Evolutionary conservation across 2,329 filamentous ascomycete species (phyloP).

Genomic region (Exophiala dermatitidis): DNA sequence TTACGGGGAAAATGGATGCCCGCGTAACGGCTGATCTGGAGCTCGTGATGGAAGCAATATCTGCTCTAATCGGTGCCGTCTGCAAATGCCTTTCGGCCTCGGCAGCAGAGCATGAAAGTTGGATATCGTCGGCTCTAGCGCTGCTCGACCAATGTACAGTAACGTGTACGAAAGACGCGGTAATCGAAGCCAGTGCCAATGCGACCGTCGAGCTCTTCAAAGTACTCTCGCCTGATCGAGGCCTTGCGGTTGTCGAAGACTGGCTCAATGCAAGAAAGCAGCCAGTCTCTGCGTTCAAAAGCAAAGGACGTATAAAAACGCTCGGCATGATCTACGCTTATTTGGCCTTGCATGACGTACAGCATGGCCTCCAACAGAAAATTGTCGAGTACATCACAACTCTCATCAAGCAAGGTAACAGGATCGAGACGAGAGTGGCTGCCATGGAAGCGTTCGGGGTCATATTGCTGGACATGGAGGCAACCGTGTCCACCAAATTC

Average conservation of each 20-base stretch:
- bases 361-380: background rate
- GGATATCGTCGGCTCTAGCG: constrained; percentile 28
- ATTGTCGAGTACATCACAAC: constrained; percentile 14
- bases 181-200: constrained; percentile 36
- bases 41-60: constrained; percentile 23
- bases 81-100: constrained; percentile 5
- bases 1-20: constrained; percentile 21
- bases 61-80: constrained; percentile 22
- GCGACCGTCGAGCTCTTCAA: constrained; percentile 37
- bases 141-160: constrained; percentile 37
- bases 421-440: constrained; percentile 25
- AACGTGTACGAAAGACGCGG: constrained; percentile 34
- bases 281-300: constrained; percentile 34
- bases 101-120: constrained; percentile 19
- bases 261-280: constrained; percentile 37
- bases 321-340: constrained; percentile 36
- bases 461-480: constrained; percentile 4
- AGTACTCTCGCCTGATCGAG: constrained; percentile 31
- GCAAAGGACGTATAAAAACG: constrained; percentile 39
- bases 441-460: constrained; percentile 21
- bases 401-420: constrained; percentile 18
- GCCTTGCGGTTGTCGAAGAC: constrained; percentile 32
- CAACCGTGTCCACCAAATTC: background rate
- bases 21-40: constrained; percentile 29
- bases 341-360: constrained; percentile 17